Conservation (phyloP, 345 rosid genomes). For the Arabidopsis suecica region DNA sequence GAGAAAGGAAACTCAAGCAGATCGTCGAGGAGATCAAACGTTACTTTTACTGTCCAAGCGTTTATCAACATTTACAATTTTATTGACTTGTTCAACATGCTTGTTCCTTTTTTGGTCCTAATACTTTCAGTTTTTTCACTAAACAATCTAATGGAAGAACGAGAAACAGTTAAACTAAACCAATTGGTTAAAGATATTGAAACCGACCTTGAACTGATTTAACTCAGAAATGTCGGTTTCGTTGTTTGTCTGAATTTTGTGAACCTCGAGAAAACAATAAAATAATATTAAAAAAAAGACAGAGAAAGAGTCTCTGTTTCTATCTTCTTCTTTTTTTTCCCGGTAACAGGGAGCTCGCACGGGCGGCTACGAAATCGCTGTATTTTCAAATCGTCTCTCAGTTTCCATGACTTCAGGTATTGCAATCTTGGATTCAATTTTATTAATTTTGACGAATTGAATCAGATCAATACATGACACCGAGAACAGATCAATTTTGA, state of each 20-base stretch:
- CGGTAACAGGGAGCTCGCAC: slow-evolving; percentile 38
- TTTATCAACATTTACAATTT: too few relatives aligned
- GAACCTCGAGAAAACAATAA: slow-evolving; percentile 13
- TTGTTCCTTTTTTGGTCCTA: too few relatives aligned
- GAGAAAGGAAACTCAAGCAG: neutral
- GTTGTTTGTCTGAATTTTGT: slow-evolving; percentile 13
- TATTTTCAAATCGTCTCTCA: slow-evolving; percentile 14
- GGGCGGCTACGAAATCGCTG: slow-evolving; percentile 31
- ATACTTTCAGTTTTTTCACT: too few relatives aligned
- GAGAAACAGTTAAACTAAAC: slow-evolving; percentile 8
- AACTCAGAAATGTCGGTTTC: slow-evolving; percentile 31
- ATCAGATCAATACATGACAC: slow-evolving; percentile 8
- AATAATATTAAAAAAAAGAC: neutral
- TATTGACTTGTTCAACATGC: too few relatives aligned
- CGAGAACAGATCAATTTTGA: neutral
- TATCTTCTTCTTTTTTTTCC: slow-evolving; percentile 26
- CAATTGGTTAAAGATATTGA: slow-evolving; percentile 6
- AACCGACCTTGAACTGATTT: slow-evolving; percentile 13
- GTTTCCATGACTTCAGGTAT: slow-evolving; percentile 45
- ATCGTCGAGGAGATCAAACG: too few relatives aligned
- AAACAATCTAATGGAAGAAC: too few relatives aligned
- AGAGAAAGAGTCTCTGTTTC: slow-evolving; percentile 17
- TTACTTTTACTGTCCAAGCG: too few relatives aligned
- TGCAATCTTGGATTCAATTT: neutral
- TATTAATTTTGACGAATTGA: neutral